phyloP scores from a whole-genome alignment of 176 grass and related monocot genomes.

The Aegilops tauschii region DNA sequence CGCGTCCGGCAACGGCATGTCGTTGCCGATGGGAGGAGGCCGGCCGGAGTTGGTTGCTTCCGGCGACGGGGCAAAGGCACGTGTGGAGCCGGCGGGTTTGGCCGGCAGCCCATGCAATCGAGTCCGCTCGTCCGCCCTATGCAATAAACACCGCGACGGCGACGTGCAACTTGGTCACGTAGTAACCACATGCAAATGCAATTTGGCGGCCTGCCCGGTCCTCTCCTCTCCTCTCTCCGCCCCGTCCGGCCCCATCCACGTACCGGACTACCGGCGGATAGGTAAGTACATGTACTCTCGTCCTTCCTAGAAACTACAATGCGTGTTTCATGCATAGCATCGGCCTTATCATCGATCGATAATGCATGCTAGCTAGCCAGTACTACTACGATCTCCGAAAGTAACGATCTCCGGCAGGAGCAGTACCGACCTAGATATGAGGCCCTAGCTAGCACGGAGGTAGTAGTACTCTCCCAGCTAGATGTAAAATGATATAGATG shows the following conservation, averaged over 20 bases:
- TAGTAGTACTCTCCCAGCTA: neutral
- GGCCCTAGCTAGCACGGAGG: neutral
- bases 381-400: neutral
- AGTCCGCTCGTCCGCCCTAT: neutral
- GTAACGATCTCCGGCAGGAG: neutral
- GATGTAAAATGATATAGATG: conserved; percentile 16
- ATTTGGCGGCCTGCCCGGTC: neutral
- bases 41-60: conserved; percentile 21
- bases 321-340: neutral
- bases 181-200: neutral
- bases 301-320: neutral
- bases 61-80: conserved; percentile 44
- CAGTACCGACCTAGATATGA: neutral
- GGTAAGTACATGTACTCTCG: neutral
- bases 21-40: neutral
- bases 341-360: neutral
- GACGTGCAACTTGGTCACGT: conserved; percentile 37
- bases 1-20: no score
- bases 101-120: conserved; percentile 36
- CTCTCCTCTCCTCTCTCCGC: no score
- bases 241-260: neutral
- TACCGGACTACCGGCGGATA: neutral
- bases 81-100: conserved; percentile 14
- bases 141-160: conserved; percentile 42
- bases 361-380: neutral